Conservation (phyloP, 805 yeast genomes). For the Candida hispaniensis region DNA sequence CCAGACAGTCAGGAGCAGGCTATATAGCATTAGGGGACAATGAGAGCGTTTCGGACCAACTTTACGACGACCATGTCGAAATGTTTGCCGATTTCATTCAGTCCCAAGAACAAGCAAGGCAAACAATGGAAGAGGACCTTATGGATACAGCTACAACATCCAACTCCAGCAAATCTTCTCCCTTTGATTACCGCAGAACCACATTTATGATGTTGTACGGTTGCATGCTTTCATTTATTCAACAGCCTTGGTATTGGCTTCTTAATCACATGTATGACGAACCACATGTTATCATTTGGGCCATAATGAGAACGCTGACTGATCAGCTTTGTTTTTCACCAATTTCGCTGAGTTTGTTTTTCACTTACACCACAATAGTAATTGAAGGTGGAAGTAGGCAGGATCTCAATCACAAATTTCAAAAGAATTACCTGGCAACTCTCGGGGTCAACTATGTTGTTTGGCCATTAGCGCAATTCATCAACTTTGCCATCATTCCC, state of each 20-base stretch:
- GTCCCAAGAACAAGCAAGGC: neutral
- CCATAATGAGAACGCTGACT: constrained; percentile 72
- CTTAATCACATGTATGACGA: constrained; percentile 66
- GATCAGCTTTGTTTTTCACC: constrained; percentile 92
- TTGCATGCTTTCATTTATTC: constrained; percentile 65
- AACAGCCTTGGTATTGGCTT: constrained; percentile 80
- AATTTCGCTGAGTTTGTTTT: constrained; percentile 64
- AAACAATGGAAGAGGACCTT: neutral
- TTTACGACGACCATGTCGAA: constrained; percentile 11
- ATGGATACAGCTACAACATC: neutral
- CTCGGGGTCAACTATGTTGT: constrained; percentile 66
- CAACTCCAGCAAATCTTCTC: neutral
- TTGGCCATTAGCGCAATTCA: constrained; percentile 81
- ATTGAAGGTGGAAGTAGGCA: constrained; percentile 63
- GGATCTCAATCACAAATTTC: constrained; percentile 53
- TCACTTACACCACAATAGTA: constrained; percentile 71
- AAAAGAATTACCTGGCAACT: constrained; percentile 50
- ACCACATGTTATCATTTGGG: constrained; percentile 65
- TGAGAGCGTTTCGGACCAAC: constrained; percentile 2
- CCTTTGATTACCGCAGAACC: constrained; percentile 58
- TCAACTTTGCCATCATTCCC: constrained; percentile 71
- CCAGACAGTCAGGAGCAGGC: neutral
- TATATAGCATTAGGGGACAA: neutral
- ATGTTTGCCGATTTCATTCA: constrained; percentile 4
- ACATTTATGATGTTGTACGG: constrained; percentile 85